Evolutionary conservation across 2,329 filamentous ascomycete genomes (phyloP), one percentile per base, ranked within the genome.

Genomic region (Aaosphaeria pasadenensis): DNA sequence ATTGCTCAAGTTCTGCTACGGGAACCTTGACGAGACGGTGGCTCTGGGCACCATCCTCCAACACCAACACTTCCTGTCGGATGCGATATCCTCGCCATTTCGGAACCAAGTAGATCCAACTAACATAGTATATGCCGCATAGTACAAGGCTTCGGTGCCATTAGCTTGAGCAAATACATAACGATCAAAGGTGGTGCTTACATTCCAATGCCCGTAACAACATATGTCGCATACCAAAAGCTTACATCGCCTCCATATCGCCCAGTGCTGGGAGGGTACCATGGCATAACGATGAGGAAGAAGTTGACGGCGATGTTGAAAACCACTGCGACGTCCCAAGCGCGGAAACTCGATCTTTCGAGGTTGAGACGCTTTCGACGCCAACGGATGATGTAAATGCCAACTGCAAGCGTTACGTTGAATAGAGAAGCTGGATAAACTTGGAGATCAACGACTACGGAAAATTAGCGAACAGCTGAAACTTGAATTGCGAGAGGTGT

Each of bases 171-270:
- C 17, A 24, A 24, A 24, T 24, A 24, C 17, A 24, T 36, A 35
- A 43, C 11, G 29, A 17, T 40, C 41, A 24, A 45, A 35, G 41
- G 11, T 11, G 30, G 4, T n/a, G 79, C 81, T 74, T 72, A 84
- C 80, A 87, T 77, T 24, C 66, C 82, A 49, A 88, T 77, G 0
- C 85, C 84, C 0, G 81, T 77, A 0, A 83, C 79, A 13, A 79
- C 76, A 54, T 88, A 88, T 0, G 84, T 88, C 1, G 76, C 84
- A 52, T 88, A 89, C 81, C 82, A 89, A 64, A 89, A 89, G 48
- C 79, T 84, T 1, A 89, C 85, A 48, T 85, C 80, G 0, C 85
- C 86, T 0, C 78, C 82, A 32, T 79, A 77, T 0, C 72, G 71
- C 0, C 86, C 86, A 0, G 71, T 76, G 1, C 73, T 71, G 0